These are phyloP conservation scores for Ceratobasidium sp. DNA, from an alignment of 1,284 basidiomycete genomes.

Conservation along the genomic window DNA sequence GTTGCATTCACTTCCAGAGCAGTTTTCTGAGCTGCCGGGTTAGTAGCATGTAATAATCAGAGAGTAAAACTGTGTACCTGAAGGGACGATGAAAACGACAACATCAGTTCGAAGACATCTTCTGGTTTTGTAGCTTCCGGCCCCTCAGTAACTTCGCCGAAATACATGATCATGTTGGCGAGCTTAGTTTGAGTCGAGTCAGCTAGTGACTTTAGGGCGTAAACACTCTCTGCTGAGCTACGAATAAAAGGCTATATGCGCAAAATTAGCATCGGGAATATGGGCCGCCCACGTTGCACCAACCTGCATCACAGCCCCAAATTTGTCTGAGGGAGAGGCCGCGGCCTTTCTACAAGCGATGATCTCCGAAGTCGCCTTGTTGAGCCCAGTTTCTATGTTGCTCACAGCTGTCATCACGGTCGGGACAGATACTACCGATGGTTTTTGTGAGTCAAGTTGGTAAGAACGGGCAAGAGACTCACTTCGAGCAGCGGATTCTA, in stretches of 20 bases:
- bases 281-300: conserved; percentile 32
- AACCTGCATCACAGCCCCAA: conserved; percentile 71
- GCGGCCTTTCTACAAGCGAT: conserved; percentile 53
- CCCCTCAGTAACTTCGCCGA: conserved; percentile 65
- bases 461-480: conserved; percentile 46
- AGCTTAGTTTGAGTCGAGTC: conserved; percentile 65
- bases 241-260: conserved; percentile 63
- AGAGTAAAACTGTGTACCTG: conserved; percentile 57
- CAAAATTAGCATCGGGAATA: conserved; percentile 3
- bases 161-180: conserved; percentile 66
- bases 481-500: conserved; percentile 85
- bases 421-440: conserved; percentile 70
- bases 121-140: conserved; percentile 73
- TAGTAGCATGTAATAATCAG: background rate
- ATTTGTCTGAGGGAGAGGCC: conserved; percentile 54
- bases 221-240: conserved; percentile 60
- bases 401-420: conserved; percentile 66
- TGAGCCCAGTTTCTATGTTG: conserved; percentile 63
- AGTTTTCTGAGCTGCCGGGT: conserved; percentile 64
- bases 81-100: conserved; percentile 74
- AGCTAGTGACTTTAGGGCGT: conserved; percentile 69
- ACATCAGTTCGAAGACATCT: conserved; percentile 76
- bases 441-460: conserved; percentile 35
- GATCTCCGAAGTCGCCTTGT: conserved; percentile 66
- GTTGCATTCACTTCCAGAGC: conserved; percentile 71